phyloP scores from a whole-genome alignment of 2,329 filamentous ascomycete genomes.

The Teratosphaeria viscida region DNA sequence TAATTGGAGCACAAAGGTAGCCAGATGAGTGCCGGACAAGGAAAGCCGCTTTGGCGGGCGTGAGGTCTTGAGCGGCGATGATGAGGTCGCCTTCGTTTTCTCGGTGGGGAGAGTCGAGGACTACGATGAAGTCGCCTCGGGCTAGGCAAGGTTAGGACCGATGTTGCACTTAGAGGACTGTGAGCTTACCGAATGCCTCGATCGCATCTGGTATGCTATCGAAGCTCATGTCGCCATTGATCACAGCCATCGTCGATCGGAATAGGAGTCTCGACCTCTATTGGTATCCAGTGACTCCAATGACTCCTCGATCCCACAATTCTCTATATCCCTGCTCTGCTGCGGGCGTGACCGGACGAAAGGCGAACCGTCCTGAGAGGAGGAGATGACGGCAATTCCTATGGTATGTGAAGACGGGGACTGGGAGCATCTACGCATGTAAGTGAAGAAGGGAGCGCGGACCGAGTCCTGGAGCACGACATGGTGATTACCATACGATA shows the following conservation, averaged over 20 bases:
- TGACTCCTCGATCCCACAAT: not conserved
- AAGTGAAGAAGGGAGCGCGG: not conserved
- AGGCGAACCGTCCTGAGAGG: not conserved
- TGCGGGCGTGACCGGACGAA: not conserved
- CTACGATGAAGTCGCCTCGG: constrained; percentile 79
- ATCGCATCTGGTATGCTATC: constrained; percentile 38
- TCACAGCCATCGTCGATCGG: constrained; percentile 11
- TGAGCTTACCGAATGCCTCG: constrained; percentile 31
- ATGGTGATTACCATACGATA: not conserved
- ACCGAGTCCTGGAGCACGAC: not conserved
- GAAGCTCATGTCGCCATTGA: constrained; percentile 27
- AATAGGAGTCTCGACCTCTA: not conserved
- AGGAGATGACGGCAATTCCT: not conserved
- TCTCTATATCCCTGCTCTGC: not conserved
- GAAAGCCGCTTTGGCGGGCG: constrained; percentile 87
- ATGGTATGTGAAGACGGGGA: not conserved
- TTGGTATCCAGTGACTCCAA: not conserved
- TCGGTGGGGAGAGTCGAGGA: constrained; percentile 82
- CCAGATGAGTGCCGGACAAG: constrained; percentile 85
- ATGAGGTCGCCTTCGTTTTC: constrained; percentile 99
- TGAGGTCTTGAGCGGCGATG: constrained; percentile 77
- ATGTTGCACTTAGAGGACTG: not conserved
- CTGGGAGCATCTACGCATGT: not conserved
- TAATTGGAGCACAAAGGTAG: constrained; percentile 80
- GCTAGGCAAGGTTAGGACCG: constrained; percentile 9